Percentiles rank a stretch among this genome's conserved stretches.
Evolutionary conservation across 2,329 filamentous ascomycete species (phyloP).

Genomic region (Fusarium odoratissimum): DNA sequence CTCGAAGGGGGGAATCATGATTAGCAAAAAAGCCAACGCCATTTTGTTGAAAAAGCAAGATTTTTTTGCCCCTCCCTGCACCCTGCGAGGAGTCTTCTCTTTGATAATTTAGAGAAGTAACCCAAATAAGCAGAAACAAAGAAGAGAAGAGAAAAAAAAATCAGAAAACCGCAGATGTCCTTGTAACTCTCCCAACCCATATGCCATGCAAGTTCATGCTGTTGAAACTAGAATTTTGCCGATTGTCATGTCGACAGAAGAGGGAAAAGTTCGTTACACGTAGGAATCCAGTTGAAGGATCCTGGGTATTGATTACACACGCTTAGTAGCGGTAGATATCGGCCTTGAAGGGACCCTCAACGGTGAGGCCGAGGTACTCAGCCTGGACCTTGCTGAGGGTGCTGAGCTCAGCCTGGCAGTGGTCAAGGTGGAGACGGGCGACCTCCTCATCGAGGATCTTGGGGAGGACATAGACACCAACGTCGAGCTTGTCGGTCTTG

Average conservation of each 20-base stretch:
- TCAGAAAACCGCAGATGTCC: constrained; percentile 42
- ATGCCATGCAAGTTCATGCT: constrained; percentile 58
- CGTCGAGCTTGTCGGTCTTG: constrained; percentile 87
- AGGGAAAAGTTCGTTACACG: constrained; percentile 51
- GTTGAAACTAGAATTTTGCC: constrained; percentile 58
- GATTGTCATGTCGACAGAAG: constrained; percentile 48
- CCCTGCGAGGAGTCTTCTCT: constrained; percentile 43
- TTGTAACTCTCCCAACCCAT: constrained; percentile 48
- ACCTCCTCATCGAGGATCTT: constrained; percentile 99
- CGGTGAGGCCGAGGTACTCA: constrained; percentile 89
- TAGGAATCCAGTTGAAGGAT: constrained; percentile 56
- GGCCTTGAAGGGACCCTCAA: constrained; percentile 94
- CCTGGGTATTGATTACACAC: constrained; percentile 51
- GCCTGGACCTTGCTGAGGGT: constrained; percentile 87
- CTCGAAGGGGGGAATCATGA: constrained; percentile 51
- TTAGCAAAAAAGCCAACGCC: constrained; percentile 54
- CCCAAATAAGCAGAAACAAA: constrained; percentile 42
- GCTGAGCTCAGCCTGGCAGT: constrained; percentile 95
- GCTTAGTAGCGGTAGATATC: constrained; percentile 69
- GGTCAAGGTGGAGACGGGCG: constrained; percentile 89
- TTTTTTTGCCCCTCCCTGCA: constrained; percentile 51
- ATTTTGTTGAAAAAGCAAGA: constrained; percentile 56
- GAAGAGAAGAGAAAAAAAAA: constrained; percentile 40
- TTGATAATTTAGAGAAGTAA: constrained; percentile 26
- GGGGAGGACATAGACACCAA: constrained; percentile 93